Evolutionary conservation across 768 basidiomycete species (phyloP).

Genomic region (Amanita brunnescens): DNA sequence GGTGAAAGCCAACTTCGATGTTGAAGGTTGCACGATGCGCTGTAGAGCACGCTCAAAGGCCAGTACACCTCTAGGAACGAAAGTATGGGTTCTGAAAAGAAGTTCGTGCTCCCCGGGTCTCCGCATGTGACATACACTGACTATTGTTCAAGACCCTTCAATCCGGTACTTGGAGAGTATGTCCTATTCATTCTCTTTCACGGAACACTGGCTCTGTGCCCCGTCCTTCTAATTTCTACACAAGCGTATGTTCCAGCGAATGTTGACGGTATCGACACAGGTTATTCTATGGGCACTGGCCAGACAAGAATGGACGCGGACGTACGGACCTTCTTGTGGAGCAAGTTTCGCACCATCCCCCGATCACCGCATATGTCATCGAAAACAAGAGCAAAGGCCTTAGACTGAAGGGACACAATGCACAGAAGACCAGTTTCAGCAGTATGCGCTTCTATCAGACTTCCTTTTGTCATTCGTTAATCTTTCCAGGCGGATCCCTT

Average conservation of each 20-base stretch:
- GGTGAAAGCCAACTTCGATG: not conserved
- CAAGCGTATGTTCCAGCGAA: not conserved
- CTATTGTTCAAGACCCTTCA: conserved; percentile 60
- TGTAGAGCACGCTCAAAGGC: conserved; percentile 82
- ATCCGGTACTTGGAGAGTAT: conserved; percentile 90
- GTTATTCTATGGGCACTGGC: conserved; percentile 87
- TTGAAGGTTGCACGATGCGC: not conserved
- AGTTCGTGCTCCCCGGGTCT: conserved; percentile 34
- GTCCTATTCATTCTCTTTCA: conserved; percentile 20
- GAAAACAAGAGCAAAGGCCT: conserved; percentile 74
- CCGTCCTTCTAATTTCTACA: not conserved
- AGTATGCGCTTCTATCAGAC: conserved; percentile 28
- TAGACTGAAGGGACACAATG: conserved; percentile 76
- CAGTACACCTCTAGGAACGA: conserved; percentile 95
- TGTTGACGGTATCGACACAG: conserved; percentile 25
- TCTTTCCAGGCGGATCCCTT: conserved; percentile 48
- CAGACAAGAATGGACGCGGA: conserved; percentile 64
- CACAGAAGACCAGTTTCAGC: conserved; percentile 93
- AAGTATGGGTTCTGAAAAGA: conserved; percentile 96
- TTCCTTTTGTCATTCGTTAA: not conserved
- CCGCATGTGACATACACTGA: not conserved
- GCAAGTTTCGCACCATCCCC: conserved; percentile 95
- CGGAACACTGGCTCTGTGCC: not conserved
- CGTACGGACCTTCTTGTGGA: conserved; percentile 80
- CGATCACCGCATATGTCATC: conserved; percentile 82